These are phyloP conservation scores for Colletotrichum cordylinicola DNA, from an alignment of 2,329 filamentous ascomycete species.

Conservation along the genomic window DNA sequence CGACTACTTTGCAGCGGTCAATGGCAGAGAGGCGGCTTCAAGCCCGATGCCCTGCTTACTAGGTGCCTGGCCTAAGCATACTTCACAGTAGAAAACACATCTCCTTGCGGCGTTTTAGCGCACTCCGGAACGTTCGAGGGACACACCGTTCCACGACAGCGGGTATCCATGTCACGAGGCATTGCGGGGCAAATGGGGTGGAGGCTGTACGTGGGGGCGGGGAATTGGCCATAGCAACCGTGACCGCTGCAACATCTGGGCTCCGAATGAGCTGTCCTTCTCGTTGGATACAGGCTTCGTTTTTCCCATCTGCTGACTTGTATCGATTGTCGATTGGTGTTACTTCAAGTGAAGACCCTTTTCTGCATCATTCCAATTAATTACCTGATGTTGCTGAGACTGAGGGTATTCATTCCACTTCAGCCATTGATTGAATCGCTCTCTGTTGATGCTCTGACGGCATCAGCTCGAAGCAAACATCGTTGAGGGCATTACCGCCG, in stretches of 20 bases:
- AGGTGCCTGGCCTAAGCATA: background rate
- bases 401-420: background rate
- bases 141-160: background rate
- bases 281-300: background rate
- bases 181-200: background rate
- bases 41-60: background rate
- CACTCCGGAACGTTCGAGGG: background rate
- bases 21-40: background rate
- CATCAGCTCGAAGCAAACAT: background rate
- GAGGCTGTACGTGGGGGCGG: slow-evolving; percentile 5
- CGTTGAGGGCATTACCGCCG: background rate
- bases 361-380: background rate
- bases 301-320: background rate
- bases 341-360: background rate
- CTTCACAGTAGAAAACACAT: background rate
- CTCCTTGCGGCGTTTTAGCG: background rate
- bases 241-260: background rate
- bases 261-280: background rate
- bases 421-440: background rate
- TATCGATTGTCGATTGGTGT: background rate
- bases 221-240: background rate
- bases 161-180: background rate
- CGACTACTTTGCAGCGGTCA: background rate
- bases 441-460: background rate
- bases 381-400: background rate